phyloP scores from a whole-genome alignment of 2,329 filamentous ascomycete species.

The Nemania bipapillata region DNA sequence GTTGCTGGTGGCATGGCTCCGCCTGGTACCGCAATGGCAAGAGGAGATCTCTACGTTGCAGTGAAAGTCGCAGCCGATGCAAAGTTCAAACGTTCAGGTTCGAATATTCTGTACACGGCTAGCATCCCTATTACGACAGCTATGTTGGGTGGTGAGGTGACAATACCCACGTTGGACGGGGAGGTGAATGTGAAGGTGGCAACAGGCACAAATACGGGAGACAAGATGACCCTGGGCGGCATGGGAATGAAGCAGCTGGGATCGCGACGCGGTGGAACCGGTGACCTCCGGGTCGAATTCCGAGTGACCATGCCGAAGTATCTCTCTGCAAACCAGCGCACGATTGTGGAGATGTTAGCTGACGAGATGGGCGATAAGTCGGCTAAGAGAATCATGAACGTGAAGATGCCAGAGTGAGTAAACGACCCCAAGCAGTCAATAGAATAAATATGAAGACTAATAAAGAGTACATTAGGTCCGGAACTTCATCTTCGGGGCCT shows the following conservation, averaged over 20 bases:
- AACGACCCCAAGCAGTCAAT: background rate
- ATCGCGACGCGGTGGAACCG: conserved; percentile 72
- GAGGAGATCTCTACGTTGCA: conserved; percentile 90
- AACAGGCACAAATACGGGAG: conserved; percentile 91
- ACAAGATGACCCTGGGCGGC: conserved; percentile 86
- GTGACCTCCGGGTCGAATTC: conserved; percentile 93
- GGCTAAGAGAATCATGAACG: conserved; percentile 91
- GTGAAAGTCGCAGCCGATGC: conserved; percentile 89
- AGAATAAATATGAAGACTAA: conserved; percentile 32
- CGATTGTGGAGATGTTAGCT: conserved; percentile 92
- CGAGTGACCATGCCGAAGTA: conserved; percentile 96
- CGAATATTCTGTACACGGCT: conserved; percentile 92
- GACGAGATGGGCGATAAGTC: conserved; percentile 95
- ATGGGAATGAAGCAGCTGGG: conserved; percentile 93
- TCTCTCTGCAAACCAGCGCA: conserved; percentile 87
- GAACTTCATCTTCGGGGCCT: conserved; percentile 29
- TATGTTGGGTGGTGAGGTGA: conserved; percentile 87
- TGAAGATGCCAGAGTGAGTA: conserved; percentile 66
- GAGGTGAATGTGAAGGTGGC: conserved; percentile 90
- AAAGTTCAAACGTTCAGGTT: conserved; percentile 86
- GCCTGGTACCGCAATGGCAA: conserved; percentile 71
- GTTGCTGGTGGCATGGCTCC: conserved; percentile 76
- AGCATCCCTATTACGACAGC: conserved; percentile 92
- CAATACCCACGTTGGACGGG: conserved; percentile 88
- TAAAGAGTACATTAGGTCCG: conserved; percentile 31